Base-by-base conservation (phyloP, 2,329 filamentous ascomycete genomes). In the Fusarium coicis region DNA sequence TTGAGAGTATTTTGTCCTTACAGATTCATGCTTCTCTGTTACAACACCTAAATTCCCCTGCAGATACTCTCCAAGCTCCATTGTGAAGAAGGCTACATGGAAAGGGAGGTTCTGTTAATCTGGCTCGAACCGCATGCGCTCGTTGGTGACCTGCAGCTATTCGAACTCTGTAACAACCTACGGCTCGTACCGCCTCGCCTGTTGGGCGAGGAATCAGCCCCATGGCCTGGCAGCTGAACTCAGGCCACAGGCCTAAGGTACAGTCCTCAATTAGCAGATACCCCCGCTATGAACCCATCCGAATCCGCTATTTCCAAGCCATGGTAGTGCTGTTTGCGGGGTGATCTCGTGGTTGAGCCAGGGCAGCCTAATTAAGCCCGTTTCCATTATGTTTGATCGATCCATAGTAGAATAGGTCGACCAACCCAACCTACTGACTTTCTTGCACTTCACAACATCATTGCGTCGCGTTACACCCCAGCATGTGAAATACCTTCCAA, bases 401-500 rank as follows among this genome's bases (percentile, higher is more conserved):
- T 70, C 60, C 67, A 55, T 70, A 47, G 36, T n/a, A 40, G 50
- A 54, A 54, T 54, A 55, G 43, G 36, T n/a, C 47, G 23, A 70
- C 53, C 59, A 68, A 43, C 66, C 58, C 30, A 59, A 66, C 67
- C 66, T 70, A 70, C 66, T 70, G 66, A 70, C 64, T 54, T 66
- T 66, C 66, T 49, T 70, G 30, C 55, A 54, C 52, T 68, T 53
- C 60, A 46, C 68, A 74, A 76, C 74, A 76, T 74, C 78, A 76
- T 72, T 72, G 72, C 63, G 68, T 74, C 62, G 70, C 70, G 55
- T 73, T 55, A 52, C 67, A 71, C 75, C 75, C 66, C 80, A 82
- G 71, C 74, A 82, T 82, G 80, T 80, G 59, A 70, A 74, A 63
- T 55, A 66, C 74, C 60, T 74, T 76, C 63, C 73, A 67, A 58